Percentiles rank a stretch among this genome's conserved stretches.
phyloP scores from a whole-genome alignment of 371 early-diverging fungal genomes.

The Mucor ambiguus region DNA sequence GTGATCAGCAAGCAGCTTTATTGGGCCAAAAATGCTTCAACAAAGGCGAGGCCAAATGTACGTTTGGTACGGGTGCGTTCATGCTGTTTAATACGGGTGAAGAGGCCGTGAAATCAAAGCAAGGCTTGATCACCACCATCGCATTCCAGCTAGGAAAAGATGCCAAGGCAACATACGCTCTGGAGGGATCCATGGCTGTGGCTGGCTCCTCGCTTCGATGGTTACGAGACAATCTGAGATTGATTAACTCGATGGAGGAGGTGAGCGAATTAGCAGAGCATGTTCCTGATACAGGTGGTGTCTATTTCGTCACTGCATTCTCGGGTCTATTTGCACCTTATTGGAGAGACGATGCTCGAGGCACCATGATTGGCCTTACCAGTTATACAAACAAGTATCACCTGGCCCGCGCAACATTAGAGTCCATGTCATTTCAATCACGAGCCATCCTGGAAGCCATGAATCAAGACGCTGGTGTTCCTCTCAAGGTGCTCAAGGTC shows the following conservation, averaged over 20 bases:
- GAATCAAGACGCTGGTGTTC: slow-evolving; percentile 72
- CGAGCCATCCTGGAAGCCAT: slow-evolving; percentile 92
- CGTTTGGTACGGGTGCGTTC: slow-evolving; percentile 96
- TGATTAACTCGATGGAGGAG: slow-evolving; percentile 74
- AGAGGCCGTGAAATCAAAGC: slow-evolving; percentile 71
- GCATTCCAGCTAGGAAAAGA: slow-evolving; percentile 87
- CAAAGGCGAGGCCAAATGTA: slow-evolving; percentile 81
- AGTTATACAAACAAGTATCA: slow-evolving; percentile 85
- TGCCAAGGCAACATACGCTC: slow-evolving; percentile 78
- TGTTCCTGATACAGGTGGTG: slow-evolving; percentile 83
- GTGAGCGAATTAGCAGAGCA: slow-evolving; percentile 56
- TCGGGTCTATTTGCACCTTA: slow-evolving; percentile 95
- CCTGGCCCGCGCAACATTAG: slow-evolving; percentile 86
- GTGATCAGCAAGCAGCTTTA: slow-evolving; percentile 97
- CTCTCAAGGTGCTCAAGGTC: slow-evolving; percentile 75
- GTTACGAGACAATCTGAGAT: slow-evolving; percentile 85
- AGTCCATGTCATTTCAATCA: slow-evolving; percentile 90
- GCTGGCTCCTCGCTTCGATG: slow-evolving; percentile 95
- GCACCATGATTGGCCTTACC: slow-evolving; percentile 88
- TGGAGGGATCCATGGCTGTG: slow-evolving; percentile 95
- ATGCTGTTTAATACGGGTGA: slow-evolving; percentile 94
- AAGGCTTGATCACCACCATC: slow-evolving; percentile 92
- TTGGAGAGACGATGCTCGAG: slow-evolving; percentile 93
- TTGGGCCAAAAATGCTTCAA: slow-evolving; percentile 93
- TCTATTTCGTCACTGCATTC: slow-evolving; percentile 96